Evolutionary conservation across 768 basidiomycete genomes (phyloP).

Genomic region (Lentinus tigrinus): DNA sequence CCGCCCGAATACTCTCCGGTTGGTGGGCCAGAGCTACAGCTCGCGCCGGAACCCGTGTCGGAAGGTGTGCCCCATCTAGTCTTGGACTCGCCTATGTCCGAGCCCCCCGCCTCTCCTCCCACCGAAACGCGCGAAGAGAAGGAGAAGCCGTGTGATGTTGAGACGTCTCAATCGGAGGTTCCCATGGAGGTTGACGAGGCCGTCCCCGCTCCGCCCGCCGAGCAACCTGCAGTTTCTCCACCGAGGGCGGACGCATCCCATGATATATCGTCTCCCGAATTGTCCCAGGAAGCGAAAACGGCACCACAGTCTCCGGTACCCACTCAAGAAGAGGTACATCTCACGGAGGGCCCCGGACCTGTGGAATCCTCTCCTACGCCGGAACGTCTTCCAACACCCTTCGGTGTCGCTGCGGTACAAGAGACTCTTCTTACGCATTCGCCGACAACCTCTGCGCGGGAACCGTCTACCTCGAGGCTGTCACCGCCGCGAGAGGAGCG

Average conservation of each 20-base stretch:
- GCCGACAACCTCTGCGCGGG: slow-evolving; percentile 1
- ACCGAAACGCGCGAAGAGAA: neutral
- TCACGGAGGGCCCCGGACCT: slow-evolving; percentile 3
- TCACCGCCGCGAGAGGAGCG: slow-evolving; percentile 22
- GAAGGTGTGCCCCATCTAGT: neutral
- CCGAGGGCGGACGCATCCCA: neutral
- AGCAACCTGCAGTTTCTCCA: neutral
- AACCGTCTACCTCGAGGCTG: slow-evolving; percentile 11
- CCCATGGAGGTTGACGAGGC: slow-evolving; percentile 5
- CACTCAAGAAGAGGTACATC: slow-evolving; percentile 7
- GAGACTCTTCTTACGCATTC: slow-evolving; percentile 3
- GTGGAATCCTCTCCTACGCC: slow-evolving; percentile 9
- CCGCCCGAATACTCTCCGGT: slow-evolving; percentile 15
- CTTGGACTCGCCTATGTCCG: slow-evolving; percentile 24
- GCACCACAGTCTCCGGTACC: neutral
- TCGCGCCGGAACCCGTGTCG: neutral
- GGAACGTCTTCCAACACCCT: slow-evolving; percentile 3
- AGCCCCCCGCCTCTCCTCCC: slow-evolving; percentile 20
- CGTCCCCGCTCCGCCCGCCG: neutral
- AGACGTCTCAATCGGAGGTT: neutral
- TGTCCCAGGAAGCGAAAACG: neutral
- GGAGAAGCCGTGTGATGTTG: neutral
- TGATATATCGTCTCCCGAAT: neutral
- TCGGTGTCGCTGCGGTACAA: neutral
- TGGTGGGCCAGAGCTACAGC: neutral